phyloP scores from a whole-genome alignment of 225 moss, liverwort and hornwort genomes.

The Anthoceros angustus region DNA sequence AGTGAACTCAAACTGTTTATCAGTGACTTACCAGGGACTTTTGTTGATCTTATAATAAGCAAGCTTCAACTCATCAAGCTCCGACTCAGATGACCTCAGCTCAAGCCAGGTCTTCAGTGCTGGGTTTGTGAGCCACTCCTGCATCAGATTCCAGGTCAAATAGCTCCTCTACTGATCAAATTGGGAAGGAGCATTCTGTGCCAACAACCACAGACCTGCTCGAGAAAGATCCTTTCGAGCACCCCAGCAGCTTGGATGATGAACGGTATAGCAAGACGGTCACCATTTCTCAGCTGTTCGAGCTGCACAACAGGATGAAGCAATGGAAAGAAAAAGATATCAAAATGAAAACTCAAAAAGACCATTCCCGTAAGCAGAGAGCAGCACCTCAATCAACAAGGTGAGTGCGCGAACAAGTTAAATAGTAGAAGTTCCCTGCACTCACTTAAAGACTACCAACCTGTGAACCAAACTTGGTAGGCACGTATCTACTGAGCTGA shows the following conservation, averaged over 20 bases:
- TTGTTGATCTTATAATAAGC: conserved; percentile 81
- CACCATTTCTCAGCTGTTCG: conserved; percentile 58
- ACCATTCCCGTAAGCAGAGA: too few species aligned
- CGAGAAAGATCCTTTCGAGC: conserved; percentile 56
- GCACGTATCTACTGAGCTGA: conserved; percentile 53
- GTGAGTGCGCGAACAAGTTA: too few species aligned
- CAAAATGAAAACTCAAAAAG: too few species aligned
- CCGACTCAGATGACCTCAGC: conserved; percentile 38
- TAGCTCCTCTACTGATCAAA: not conserved
- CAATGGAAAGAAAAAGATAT: too few species aligned
- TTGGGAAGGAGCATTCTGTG: conserved; percentile 8
- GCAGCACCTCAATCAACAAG: too few species aligned
- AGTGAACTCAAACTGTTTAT: not conserved
- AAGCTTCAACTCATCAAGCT: conserved; percentile 61
- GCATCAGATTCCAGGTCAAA: conserved; percentile 15
- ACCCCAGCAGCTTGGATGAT: conserved; percentile 61
- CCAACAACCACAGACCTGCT: conserved; percentile 38
- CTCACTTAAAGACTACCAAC: conserved; percentile 13
- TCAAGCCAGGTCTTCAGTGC: conserved; percentile 61
- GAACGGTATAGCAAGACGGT: conserved; percentile 47
- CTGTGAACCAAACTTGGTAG: conserved; percentile 50
- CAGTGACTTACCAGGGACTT: conserved; percentile 60
- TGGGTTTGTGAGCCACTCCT: conserved; percentile 85
- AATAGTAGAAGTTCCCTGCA: too few species aligned
- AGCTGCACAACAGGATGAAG: conserved; percentile 15